Evolutionary conservation across 1,139 yeast species (phyloP), one percentile per base, ranked within the genome.

Genomic region (Debaryomyces sp.): DNA sequence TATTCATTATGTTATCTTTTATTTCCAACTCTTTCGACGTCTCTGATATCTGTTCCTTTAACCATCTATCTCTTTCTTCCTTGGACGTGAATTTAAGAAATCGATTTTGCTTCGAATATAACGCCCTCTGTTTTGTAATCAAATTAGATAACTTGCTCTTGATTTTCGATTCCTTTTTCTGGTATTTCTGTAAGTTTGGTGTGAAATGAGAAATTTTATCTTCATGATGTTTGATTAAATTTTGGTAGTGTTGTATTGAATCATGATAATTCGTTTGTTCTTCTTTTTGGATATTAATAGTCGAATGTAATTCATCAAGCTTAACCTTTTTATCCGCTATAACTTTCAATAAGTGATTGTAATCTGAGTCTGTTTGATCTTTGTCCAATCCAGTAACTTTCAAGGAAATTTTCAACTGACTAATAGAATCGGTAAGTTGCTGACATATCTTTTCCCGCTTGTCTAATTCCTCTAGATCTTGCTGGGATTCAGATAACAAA

Each of bases 91-190:
- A 91, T 55, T 81, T 80, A 38, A 84, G 78, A 54, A 81, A 81
- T 48, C 94, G 80, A 41, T 87, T 90, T 57, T 86, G 89, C 60
- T 91, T 92, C 10, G 90, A 75, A 48, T 87, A 81, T 8, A 92
- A 67, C 7, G 84, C 77, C 54, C 89, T 75, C 63, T 87, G 91
- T 33, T 71, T 75, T 2, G 83, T 73, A 46, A 77, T 76, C 38
- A 82, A 61, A 13, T 74, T 72, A 2, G 71, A 60, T 33, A 87
- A 66, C 42, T 72, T 62, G 1, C 63, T 55, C 51, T 80, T 80
- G 12, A 77, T 54, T 0, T 57, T 57, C 0, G 59, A 45, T 60
- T 87, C 90, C 46, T 70, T 62, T 0, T 58, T 53, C 41, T 68
- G 73, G 21, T 82, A 63, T 6, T 63, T 52, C 3, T 66, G 64